Evolutionary conservation across 768 basidiomycete species (phyloP), one percentile per base, ranked within the genome.

Genomic region (Suillus subluteus): DNA sequence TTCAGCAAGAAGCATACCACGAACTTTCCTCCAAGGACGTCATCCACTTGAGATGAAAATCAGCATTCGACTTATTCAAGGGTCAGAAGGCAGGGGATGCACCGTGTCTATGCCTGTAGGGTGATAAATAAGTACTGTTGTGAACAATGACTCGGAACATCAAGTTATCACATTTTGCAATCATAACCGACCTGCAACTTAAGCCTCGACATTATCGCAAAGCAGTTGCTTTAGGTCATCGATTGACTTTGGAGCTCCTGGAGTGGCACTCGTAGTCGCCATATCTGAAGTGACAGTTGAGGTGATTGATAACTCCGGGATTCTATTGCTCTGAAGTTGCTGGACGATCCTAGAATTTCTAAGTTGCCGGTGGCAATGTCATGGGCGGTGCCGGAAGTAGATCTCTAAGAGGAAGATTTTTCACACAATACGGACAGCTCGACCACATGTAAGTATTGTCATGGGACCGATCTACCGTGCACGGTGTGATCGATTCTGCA

Each of bases 1-100:
- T 58, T 18, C 21, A 16, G 13, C 7, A 21, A 55, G 7, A 2
- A 26, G 62, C 82, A 55, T 70, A 91, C 92, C 92, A 95, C 94
- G 74, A 90, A 92, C 79, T 98, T 98, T n/a, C 97, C 97, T 40
- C 97, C 85, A 21, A 98, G 83, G 15, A 98, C 89, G 37, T 97
- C 97, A 78, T 99, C 97, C 43, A 96, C 95, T 61, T 96, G 69
- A 52, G 35, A 50, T 32, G 64, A 15, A 59, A 55, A 50, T 69
- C 50, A 74, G 46, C 26, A 63, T 52, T 40, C 55, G 26, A 54
- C 32, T 43, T 63, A 58, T 62, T 21, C 55, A 63, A 62, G 38
- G 58, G 63, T 43, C 30, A 65, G 40, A 13, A 62, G 30, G 63
- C 41, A 63, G 65, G 50, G 30, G 52, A 70, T 79, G 26, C 26